phyloP scores from a whole-genome alignment of 768 basidiomycete genomes.

The Royoungia palumana region DNA sequence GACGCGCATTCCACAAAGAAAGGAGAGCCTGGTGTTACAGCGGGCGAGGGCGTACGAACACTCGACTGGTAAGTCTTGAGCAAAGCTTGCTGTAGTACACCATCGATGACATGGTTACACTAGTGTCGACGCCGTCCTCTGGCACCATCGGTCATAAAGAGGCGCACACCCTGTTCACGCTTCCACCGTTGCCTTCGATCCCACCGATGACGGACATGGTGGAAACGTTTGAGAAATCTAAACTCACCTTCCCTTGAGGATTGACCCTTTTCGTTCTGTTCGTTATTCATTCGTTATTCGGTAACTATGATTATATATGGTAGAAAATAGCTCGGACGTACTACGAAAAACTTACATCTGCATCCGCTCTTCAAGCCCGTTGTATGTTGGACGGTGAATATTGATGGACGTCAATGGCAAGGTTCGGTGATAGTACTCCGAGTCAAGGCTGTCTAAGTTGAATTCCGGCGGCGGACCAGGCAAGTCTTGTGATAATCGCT shows the following conservation, averaged over 20 bases:
- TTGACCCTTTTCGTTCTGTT: neutral
- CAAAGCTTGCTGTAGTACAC: neutral
- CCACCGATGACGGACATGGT: slow-evolving; percentile 22
- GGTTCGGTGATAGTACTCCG: no score
- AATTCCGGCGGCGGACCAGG: no score
- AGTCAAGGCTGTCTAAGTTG: no score
- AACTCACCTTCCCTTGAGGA: slow-evolving; percentile 1
- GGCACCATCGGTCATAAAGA: neutral
- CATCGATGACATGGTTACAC: neutral
- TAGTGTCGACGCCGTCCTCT: neutral
- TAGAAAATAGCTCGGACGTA: no score
- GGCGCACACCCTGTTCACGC: slow-evolving; percentile 33
- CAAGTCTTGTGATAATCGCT: no score
- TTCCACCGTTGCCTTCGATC: slow-evolving; percentile 35
- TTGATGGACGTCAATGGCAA: no score
- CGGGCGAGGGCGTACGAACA: slow-evolving; percentile 28
- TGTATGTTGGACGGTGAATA: no score
- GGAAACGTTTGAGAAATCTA: slow-evolving; percentile 15
- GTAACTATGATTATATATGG: slow-evolving; percentile 6
- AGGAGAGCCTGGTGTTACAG: slow-evolving; percentile 31
- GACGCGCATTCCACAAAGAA: slow-evolving; percentile 6
- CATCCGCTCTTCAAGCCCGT: no score
- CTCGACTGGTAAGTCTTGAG: slow-evolving; percentile 14
- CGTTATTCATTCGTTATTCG: neutral
- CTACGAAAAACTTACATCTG: no score